Evolutionary conservation across 2,329 filamentous ascomycete genomes (phyloP).

Genomic region (Aspergillus amoenus): DNA sequence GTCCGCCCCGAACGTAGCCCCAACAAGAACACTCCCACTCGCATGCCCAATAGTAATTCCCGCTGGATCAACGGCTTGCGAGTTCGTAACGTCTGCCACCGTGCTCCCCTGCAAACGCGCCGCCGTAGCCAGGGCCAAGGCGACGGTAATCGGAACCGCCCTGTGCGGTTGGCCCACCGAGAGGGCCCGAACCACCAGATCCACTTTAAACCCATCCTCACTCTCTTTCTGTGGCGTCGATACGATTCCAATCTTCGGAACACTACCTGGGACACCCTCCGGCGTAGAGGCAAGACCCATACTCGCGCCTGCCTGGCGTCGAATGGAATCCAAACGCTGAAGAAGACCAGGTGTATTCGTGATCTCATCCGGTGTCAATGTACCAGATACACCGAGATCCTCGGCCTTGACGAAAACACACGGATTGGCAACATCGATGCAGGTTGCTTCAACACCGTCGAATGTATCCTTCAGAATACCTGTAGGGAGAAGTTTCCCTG

Average conservation of each 20-base stretch:
- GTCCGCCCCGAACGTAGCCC: conserved; percentile 37
- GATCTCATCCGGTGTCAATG: conserved; percentile 55
- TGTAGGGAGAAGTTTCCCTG: conserved; percentile 61
- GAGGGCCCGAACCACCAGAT: conserved; percentile 50
- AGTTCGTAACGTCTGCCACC: conserved; percentile 33
- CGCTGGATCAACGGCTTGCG: conserved; percentile 27
- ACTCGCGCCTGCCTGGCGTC: conserved; percentile 55
- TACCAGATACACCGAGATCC: conserved; percentile 45
- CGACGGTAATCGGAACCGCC: conserved; percentile 57
- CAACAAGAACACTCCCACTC: conserved; percentile 47
- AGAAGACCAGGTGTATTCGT: conserved; percentile 48
- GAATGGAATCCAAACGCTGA: conserved; percentile 54
- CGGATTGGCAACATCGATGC: conserved; percentile 65
- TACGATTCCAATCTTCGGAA: conserved; percentile 65
- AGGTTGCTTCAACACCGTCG: conserved; percentile 52
- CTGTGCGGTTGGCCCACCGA: conserved; percentile 59
- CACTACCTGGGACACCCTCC: conserved; percentile 49
- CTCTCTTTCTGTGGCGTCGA: conserved; percentile 27
- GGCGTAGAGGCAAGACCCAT: conserved; percentile 59
- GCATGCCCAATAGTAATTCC: conserved; percentile 47
- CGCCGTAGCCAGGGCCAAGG: conserved; percentile 51
- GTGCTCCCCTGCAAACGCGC: conserved; percentile 46
- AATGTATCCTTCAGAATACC: conserved; percentile 56
- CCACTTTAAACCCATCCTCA: conserved; percentile 22
- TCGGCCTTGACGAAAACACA: conserved; percentile 60